Conservation (phyloP, 2,329 filamentous ascomycete genomes). For the Pseudogymnoascus sp. region DNA sequence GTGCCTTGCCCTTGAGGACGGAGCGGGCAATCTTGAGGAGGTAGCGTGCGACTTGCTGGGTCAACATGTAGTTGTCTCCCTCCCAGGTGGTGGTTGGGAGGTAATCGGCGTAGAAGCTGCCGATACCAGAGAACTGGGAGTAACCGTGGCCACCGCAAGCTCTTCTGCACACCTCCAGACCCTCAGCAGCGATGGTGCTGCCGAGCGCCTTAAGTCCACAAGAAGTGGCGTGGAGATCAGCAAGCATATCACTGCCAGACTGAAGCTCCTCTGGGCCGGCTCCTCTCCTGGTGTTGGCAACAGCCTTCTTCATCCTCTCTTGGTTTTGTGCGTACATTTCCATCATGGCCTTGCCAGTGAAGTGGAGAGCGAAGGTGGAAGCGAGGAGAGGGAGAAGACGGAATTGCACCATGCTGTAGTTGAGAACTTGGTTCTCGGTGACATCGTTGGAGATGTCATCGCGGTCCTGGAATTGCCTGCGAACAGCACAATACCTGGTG, state of each 20-base stretch:
- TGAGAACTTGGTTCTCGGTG: slow-evolving; percentile 67
- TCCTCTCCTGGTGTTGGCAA: slow-evolving; percentile 41
- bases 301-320: slow-evolving; percentile 49
- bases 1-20: slow-evolving; percentile 56
- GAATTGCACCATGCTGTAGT: slow-evolving; percentile 76
- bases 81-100: slow-evolving; percentile 62
- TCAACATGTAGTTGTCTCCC: slow-evolving; percentile 77
- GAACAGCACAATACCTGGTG: slow-evolving; percentile 64
- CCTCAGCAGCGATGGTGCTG: slow-evolving; percentile 65
- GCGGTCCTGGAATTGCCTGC: slow-evolving; percentile 71
- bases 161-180: slow-evolving; percentile 65
- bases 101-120: slow-evolving; percentile 67
- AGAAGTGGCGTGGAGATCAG: slow-evolving; percentile 69
- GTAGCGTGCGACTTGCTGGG: slow-evolving; percentile 69
- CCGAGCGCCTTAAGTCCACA: slow-evolving; percentile 69
- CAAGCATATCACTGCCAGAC: slow-evolving; percentile 59
- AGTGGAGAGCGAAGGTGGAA: slow-evolving; percentile 70
- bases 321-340: slow-evolving; percentile 65
- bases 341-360: slow-evolving; percentile 73
- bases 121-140: slow-evolving; percentile 68
- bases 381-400: slow-evolving; percentile 65
- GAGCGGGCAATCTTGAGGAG: slow-evolving; percentile 68
- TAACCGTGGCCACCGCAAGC: slow-evolving; percentile 75
- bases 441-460: slow-evolving; percentile 51
- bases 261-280: slow-evolving; percentile 62